Evolutionary conservation across 192 early-diverging fungal species (phyloP).

Genomic region (Phycomyces blakesleeanus): DNA sequence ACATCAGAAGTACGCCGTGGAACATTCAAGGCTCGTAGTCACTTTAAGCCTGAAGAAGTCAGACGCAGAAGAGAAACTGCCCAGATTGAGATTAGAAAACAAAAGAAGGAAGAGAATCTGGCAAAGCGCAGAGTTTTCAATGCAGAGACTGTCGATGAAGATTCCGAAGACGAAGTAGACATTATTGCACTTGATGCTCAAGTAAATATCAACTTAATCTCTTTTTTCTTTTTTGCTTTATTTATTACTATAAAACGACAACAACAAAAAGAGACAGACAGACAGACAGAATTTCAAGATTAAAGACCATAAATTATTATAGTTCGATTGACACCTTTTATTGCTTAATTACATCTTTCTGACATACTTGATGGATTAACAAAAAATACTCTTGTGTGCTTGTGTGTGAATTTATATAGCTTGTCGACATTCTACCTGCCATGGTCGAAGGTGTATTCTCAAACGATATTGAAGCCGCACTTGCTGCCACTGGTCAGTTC

Average conservation of each 20-base stretch:
- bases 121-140: constrained; percentile 89
- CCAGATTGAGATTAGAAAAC: constrained; percentile 88
- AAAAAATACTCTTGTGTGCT: no score
- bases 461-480: constrained; percentile 74
- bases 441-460: constrained; percentile 85
- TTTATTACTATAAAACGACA: no score
- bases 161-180: constrained; percentile 77
- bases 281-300: no score
- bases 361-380: no score
- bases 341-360: not conserved
- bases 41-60: constrained; percentile 85
- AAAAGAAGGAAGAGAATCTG: constrained; percentile 91
- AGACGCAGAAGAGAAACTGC: constrained; percentile 89
- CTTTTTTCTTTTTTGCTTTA: no score
- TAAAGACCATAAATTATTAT: no score
- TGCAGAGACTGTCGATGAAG: constrained; percentile 50
- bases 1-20: constrained; percentile 58
- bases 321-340: no score
- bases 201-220: no score
- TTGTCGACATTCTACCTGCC: constrained; percentile 41
- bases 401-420: no score
- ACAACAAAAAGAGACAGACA: no score
- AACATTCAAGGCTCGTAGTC: constrained; percentile 84
- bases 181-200: constrained; percentile 47
- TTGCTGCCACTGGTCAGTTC: constrained; percentile 82